Conservation (phyloP, 805 yeast species). For the Kodamaea jinghongensis region DNA sequence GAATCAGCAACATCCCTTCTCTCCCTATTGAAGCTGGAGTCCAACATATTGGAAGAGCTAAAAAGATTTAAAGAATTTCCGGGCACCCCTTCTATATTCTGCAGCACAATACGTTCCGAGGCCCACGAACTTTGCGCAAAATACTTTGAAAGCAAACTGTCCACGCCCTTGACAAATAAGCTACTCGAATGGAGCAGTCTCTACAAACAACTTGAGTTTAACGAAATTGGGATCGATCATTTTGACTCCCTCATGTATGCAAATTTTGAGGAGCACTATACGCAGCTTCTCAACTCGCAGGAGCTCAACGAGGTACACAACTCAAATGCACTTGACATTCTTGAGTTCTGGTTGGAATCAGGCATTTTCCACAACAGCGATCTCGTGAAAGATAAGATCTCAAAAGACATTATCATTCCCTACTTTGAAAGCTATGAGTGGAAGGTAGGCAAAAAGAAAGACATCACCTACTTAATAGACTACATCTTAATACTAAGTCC, state of each 20-base stretch:
- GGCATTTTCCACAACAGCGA: slow-evolving; percentile 15
- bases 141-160: slow-evolving; percentile 7
- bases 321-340: slow-evolving; percentile 10
- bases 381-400: slow-evolving; percentile 13
- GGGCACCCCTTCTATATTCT: background rate
- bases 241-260: slow-evolving; percentile 22
- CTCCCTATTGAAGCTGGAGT: background rate
- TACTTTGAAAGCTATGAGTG: slow-evolving; percentile 13
- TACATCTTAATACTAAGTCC: slow-evolving; percentile 17
- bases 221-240: slow-evolving; percentile 1
- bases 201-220: background rate
- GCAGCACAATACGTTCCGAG: slow-evolving; percentile 1
- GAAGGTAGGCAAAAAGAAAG: slow-evolving; percentile 8
- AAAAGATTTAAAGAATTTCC: background rate
- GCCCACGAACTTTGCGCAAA: slow-evolving; percentile 11
- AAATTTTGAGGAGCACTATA: slow-evolving; percentile 2
- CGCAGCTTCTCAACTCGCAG: background rate
- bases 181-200: slow-evolving; percentile 15
- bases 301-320: slow-evolving; percentile 6
- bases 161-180: slow-evolving; percentile 4
- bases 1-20: slow-evolving; percentile 3
- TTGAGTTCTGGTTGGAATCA: slow-evolving; percentile 16
- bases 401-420: slow-evolving; percentile 20
- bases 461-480: slow-evolving; percentile 19
- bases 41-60: background rate